Conservation (phyloP, 108 stramenopile species). For the Cyclotella sp. region DNA sequence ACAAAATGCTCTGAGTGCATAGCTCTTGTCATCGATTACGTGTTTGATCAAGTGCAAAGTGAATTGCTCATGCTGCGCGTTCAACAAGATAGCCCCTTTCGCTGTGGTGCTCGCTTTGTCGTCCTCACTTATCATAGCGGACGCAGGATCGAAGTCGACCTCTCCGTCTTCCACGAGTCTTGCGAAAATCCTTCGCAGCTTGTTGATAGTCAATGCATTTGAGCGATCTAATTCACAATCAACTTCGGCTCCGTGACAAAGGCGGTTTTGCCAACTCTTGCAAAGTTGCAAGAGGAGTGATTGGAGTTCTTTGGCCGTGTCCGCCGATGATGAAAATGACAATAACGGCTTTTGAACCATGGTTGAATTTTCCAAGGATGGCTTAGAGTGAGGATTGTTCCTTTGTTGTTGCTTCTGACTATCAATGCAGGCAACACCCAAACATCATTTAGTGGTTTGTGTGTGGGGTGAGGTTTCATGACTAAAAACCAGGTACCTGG, state of each 20-base stretch:
- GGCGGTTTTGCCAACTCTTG: conserved; percentile 54
- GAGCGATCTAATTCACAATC: conserved; percentile 26
- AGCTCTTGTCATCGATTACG: conserved; percentile 54
- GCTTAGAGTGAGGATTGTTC: too few relatives aligned
- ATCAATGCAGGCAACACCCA: too few relatives aligned
- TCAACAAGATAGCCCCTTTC: conserved; percentile 71
- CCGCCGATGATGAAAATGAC: conserved; percentile 12
- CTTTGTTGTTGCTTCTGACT: too few relatives aligned
- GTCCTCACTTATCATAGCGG: neutral
- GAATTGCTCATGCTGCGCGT: conserved; percentile 57
- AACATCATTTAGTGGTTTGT: too few relatives aligned
- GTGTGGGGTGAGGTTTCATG: too few relatives aligned
- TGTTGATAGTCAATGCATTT: conserved; percentile 80
- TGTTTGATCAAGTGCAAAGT: conserved; percentile 62
- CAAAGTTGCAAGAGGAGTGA: conserved; percentile 59
- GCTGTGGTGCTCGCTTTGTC: conserved; percentile 21
- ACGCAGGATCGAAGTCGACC: conserved; percentile 38
- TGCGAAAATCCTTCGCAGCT: conserved; percentile 72
- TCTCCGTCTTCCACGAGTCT: conserved; percentile 51
- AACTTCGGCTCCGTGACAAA: conserved; percentile 27
- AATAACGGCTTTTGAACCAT: neutral
- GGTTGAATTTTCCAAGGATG: neutral
- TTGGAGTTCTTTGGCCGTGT: conserved; percentile 57
- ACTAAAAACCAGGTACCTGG: too few relatives aligned
- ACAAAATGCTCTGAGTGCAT: conserved; percentile 77